These are phyloP conservation scores for Penicillium brevicompactum DNA, from an alignment of 2,329 filamentous ascomycete genomes.

Conservation along the genomic window DNA sequence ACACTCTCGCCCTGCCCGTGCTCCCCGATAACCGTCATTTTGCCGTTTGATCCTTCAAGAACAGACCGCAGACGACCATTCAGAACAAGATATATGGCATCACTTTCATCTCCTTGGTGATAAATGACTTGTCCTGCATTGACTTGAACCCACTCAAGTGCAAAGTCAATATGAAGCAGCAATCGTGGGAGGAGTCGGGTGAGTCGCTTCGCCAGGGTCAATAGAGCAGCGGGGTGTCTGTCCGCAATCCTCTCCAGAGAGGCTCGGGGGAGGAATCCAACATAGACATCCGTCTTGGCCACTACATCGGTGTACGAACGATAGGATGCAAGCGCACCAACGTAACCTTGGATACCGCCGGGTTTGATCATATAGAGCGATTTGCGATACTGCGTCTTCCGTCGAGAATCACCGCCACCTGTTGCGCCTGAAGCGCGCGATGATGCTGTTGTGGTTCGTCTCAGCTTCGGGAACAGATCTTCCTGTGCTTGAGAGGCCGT, in stretches of 20 bases:
- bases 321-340: slow-evolving; percentile 92
- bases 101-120: slow-evolving; percentile 90
- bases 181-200: slow-evolving; percentile 86
- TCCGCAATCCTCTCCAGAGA: slow-evolving; percentile 92
- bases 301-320: slow-evolving; percentile 95
- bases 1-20: slow-evolving; percentile 98
- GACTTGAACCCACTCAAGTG: slow-evolving; percentile 96
- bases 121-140: slow-evolving; percentile 94
- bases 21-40: slow-evolving; percentile 84
- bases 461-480: slow-evolving; percentile 49
- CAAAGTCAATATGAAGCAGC: slow-evolving; percentile 96
- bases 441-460: slow-evolving; percentile 46
- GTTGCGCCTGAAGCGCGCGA: slow-evolving; percentile 37
- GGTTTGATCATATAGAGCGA: slow-evolving; percentile 92
- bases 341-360: slow-evolving; percentile 89
- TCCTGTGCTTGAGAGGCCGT: slow-evolving; percentile 31
- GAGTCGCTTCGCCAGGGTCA: slow-evolving; percentile 94
- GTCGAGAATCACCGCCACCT: slow-evolving; percentile 33
- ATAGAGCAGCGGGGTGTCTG: slow-evolving; percentile 82
- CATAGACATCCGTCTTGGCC: slow-evolving; percentile 97
- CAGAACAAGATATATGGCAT: slow-evolving; percentile 96
- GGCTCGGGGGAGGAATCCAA: slow-evolving; percentile 84
- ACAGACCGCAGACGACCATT: slow-evolving; percentile 89
- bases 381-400: slow-evolving; percentile 56
- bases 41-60: slow-evolving; percentile 76